Percentiles rank a stretch among this genome's conserved stretches.
Conservation (phyloP, 495 filamentous ascomycete species). For the Friedmanniomyces endolithicus region DNA sequence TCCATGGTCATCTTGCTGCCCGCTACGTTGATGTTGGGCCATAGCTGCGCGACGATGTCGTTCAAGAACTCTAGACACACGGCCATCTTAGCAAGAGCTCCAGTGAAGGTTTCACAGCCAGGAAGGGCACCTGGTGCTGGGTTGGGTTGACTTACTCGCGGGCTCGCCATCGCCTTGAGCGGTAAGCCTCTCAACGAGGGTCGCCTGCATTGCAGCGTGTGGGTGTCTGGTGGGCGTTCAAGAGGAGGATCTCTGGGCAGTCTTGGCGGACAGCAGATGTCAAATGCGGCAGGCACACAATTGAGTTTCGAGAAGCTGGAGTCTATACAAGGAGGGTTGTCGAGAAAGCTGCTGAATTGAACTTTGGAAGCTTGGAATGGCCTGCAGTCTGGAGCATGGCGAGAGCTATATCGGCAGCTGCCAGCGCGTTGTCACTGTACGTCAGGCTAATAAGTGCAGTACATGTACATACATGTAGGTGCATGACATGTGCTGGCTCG, state of each 20-base stretch:
- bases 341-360: too few species aligned
- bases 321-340: not conserved
- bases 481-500: not conserved
- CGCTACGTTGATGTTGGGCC: conserved; percentile 34
- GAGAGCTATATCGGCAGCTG: not conserved
- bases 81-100: not conserved
- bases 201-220: not conserved
- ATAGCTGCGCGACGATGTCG: conserved; percentile 34
- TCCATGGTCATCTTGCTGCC: conserved; percentile 29
- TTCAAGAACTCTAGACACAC: conserved; percentile 31
- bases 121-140: too few species aligned
- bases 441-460: not conserved
- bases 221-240: not conserved
- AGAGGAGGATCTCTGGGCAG: too few species aligned
- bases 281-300: not conserved
- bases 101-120: too few species aligned
- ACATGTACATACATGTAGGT: not conserved
- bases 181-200: conserved; percentile 6
- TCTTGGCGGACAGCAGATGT: too few species aligned
- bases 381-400: not conserved
- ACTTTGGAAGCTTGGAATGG: not conserved
- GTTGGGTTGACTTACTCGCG: not conserved
- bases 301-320: not conserved
- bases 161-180: conserved; percentile 4
- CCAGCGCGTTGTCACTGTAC: not conserved